Conservation (phyloP, 1,139 yeast species). For the Nadsonia commutata region DNA sequence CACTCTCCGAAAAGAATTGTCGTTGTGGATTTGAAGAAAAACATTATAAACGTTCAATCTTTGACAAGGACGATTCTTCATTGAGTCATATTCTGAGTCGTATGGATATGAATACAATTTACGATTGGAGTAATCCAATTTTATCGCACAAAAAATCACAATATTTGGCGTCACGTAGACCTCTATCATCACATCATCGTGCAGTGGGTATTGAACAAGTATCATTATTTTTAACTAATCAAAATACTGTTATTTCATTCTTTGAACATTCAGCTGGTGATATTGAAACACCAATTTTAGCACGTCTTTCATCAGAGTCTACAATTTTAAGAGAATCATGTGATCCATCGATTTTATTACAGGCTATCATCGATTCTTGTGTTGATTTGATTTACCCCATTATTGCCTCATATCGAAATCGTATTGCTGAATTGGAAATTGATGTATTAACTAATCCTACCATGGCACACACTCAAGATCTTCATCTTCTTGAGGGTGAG, state of each 20-base stretch:
- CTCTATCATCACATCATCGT: conserved; percentile 29
- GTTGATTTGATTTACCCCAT: conserved; percentile 47
- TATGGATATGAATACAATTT: conserved; percentile 18
- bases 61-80: background rate
- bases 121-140: conserved; percentile 25
- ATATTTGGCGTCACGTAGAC: conserved; percentile 30
- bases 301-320: conserved; percentile 30
- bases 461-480: conserved; percentile 33
- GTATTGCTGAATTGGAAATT: conserved; percentile 33
- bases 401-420: conserved; percentile 38
- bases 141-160: conserved; percentile 9
- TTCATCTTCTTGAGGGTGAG: conserved; percentile 39
- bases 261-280: conserved; percentile 39
- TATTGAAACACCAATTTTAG: conserved; percentile 33
- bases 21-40: background rate
- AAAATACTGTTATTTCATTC: conserved; percentile 34
- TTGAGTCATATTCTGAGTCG: background rate
- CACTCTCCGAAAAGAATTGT: background rate
- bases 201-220: conserved; percentile 42
- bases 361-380: conserved; percentile 37
- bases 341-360: conserved; percentile 35
- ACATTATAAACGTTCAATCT: background rate
- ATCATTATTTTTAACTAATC: conserved; percentile 31
- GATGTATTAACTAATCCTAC: conserved; percentile 36
- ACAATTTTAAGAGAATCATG: conserved; percentile 35